phyloP scores from a whole-genome alignment of 768 basidiomycete genomes.

The Leucosporidium scottii region DNA sequence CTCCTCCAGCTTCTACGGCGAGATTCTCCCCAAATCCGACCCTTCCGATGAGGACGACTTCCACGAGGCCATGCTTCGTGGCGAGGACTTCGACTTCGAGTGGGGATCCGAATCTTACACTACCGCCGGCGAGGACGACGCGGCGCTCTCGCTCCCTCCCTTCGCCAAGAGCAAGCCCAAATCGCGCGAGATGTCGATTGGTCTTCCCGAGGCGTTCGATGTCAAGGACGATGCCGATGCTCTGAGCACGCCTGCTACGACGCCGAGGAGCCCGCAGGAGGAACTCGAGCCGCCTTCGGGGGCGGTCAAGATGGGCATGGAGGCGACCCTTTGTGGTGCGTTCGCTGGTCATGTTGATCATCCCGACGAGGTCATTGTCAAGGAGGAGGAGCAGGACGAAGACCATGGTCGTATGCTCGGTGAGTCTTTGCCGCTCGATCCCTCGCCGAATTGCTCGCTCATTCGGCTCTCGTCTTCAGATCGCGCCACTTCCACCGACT shows the following conservation, averaged over 20 bases:
- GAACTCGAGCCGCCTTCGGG: constrained; percentile 15
- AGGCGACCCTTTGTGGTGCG: constrained; percentile 26
- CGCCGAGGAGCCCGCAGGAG: constrained; percentile 27
- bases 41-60: constrained; percentile 32
- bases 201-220: neutral
- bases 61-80: constrained; percentile 37
- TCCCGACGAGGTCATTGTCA: neutral
- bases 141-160: neutral
- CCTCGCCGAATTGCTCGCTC: too few relatives aligned
- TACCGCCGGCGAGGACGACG: constrained; percentile 2
- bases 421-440: neutral
- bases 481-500: neutral
- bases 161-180: neutral
- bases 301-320: constrained; percentile 26
- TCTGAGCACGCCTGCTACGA: constrained; percentile 32
- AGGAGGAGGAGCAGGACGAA: constrained; percentile 8
- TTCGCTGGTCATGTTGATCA: neutral
- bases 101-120: constrained; percentile 34
- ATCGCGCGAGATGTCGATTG: neutral
- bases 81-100: constrained; percentile 35
- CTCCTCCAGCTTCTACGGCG: neutral
- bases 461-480: neutral
- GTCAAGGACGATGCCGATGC: constrained; percentile 5
- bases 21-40: constrained; percentile 1
- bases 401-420: constrained; percentile 1